These are phyloP conservation scores for Fusarium sp. DNA, from an alignment of 2,329 filamentous ascomycete genomes.

Conservation along the genomic window DNA sequence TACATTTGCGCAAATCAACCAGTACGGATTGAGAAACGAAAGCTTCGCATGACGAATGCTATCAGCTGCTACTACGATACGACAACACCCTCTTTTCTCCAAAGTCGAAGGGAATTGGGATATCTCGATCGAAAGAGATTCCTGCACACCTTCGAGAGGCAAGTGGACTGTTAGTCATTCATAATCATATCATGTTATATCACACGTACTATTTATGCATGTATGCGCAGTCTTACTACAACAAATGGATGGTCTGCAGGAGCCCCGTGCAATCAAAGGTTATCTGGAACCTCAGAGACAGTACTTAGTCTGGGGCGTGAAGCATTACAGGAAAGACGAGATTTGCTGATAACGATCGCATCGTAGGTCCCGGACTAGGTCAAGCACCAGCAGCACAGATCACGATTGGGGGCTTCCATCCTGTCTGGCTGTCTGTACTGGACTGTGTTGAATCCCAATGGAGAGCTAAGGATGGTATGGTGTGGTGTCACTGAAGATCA, in stretches of 20 bases:
- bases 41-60: conserved; percentile 38
- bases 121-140: conserved; percentile 23
- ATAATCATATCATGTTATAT: conserved; percentile 16
- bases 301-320: not conserved
- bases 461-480: conserved; percentile 22
- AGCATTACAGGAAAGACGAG: not conserved
- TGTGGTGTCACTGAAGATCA: conserved; percentile 26
- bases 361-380: conserved; percentile 7
- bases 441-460: not conserved
- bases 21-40: conserved; percentile 14
- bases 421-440: not conserved
- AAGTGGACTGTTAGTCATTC: not conserved
- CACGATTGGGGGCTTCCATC: conserved; percentile 24
- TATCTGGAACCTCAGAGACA: not conserved
- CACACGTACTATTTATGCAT: not conserved
- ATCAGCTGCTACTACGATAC: not conserved
- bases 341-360: conserved; percentile 23
- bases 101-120: not conserved
- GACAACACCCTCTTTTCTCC: conserved; percentile 24
- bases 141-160: conserved; percentile 13
- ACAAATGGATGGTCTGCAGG: not conserved
- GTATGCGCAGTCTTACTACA: not conserved
- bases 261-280: not conserved
- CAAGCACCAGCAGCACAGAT: conserved; percentile 34
- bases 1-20: conserved; percentile 12